Evolutionary conservation across 345 rosid species (phyloP), one percentile per base, ranked within the genome.

Genomic region (Clarkia xantiana): DNA sequence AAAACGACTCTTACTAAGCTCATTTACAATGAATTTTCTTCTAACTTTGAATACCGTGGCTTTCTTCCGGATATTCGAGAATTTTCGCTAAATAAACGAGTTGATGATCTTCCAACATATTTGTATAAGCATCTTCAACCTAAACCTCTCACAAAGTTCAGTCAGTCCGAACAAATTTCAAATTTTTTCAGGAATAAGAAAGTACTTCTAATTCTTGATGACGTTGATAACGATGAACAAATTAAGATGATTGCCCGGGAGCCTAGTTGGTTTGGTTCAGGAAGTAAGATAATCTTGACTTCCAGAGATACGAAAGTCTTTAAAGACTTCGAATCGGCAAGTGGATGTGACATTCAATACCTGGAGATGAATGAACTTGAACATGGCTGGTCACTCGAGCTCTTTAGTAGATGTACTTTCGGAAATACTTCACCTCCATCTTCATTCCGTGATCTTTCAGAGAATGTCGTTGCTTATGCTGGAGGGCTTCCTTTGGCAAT

Each of bases 221-320:
- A 57, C 42, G 61, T 57, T 2, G 49, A 57, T 42, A 17, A 42
- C 8, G 20, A 48, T 18, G 14, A 23, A 18, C 61, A 41, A 2
- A 6, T 57, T n/a, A 19, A 49, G 19, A 45, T 34, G 13, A 13
- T 57, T 11, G 41, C 54, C 6, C 42, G 53, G 47, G 41, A 25
- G 12, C 54, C 0, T 6, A 29, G 49, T 10, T 42, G 49, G 62
- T 58, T 58, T 18, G 49, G 44, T 18, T 13, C 25, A 17, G 43
- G 55, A 49, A 58, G 13, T 29, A 49, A 55, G 46, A 42, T 58
- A n/a, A 47, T 49, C 13, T 14, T 58, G 15, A 58, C 62, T 11
- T 42, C 55, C 13, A 41, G 49, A 43, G 34, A 58, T 0, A n/a
- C 39, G 34, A 9, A 0, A 20, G 14, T 44, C 18, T 25, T 58